Evolutionary conservation across 2,329 filamentous ascomycete genomes (phyloP).

Genomic region (Exophiala lecanii-corni): DNA sequence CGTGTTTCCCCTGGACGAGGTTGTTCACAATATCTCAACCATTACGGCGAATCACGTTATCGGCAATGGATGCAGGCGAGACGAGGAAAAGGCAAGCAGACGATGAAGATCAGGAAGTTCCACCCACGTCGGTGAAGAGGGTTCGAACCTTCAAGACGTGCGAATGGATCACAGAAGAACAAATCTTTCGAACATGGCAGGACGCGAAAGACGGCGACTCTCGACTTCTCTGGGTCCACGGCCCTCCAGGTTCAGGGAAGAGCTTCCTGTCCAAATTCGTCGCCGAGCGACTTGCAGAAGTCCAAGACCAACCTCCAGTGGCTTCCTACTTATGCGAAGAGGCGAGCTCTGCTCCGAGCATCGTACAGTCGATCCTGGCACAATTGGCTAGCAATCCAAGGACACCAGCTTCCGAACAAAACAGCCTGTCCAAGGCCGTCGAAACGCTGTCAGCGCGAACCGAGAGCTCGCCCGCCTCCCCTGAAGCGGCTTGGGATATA

Average conservation of each 20-base stretch:
- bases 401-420: background rate
- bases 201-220: background rate
- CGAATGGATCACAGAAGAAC: conserved; percentile 1
- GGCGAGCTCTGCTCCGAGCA: background rate
- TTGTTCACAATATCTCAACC: too few species aligned
- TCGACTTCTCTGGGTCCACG: conserved; percentile 6
- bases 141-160: background rate
- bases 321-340: conserved; percentile 4
- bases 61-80: too few species aligned
- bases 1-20: too few species aligned
- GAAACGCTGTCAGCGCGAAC: background rate
- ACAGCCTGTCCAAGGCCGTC: background rate
- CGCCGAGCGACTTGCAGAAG: conserved; percentile 27
- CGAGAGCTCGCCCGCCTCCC: background rate
- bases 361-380: conserved; percentile 1
- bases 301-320: background rate
- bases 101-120: too few species aligned
- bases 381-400: background rate
- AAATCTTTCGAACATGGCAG: background rate
- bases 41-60: too few species aligned
- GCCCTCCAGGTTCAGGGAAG: conserved; percentile 6
- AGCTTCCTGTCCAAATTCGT: conserved; percentile 32
- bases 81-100: too few species aligned
- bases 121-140: background rate
- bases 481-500: conserved; percentile 2